Evolutionary conservation across 805 yeast species (phyloP).

Genomic region (Candida arabinofermentans): DNA sequence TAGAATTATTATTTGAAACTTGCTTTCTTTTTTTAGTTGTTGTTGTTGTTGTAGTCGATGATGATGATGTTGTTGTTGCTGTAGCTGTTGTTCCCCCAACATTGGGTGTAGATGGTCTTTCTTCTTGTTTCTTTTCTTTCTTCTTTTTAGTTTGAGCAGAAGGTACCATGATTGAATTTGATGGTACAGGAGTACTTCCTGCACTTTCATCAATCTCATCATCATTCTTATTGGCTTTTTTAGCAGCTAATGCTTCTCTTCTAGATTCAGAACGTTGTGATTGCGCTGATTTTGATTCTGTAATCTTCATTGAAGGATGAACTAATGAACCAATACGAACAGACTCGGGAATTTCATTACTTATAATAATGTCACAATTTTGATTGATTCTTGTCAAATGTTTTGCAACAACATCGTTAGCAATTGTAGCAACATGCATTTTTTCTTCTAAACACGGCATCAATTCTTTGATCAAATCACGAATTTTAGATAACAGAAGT

Average conservation of each 20-base stretch:
- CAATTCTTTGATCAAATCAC: slow-evolving; percentile 54
- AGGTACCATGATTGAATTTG: slow-evolving; percentile 6
- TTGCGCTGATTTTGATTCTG: slow-evolving; percentile 60
- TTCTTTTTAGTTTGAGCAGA: slow-evolving; percentile 8
- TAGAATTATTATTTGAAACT: not conserved
- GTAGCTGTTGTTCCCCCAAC: not conserved
- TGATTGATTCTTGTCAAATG: slow-evolving; percentile 72
- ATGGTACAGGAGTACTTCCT: slow-evolving; percentile 16
- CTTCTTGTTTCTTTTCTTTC: slow-evolving; percentile 13
- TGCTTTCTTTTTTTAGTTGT: not conserved
- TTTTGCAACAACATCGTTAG: slow-evolving; percentile 69
- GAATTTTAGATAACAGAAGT: slow-evolving; percentile 35
- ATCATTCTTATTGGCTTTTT: slow-evolving; percentile 48
- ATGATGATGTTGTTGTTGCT: not conserved
- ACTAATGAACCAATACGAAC: slow-evolving; percentile 74
- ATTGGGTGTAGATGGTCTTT: not conserved
- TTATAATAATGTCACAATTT: slow-evolving; percentile 70
- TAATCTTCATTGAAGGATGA: slow-evolving; percentile 85
- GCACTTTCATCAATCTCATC: slow-evolving; percentile 23
- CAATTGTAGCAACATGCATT: slow-evolving; percentile 94
- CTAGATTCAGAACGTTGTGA: slow-evolving; percentile 78
- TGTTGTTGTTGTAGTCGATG: not conserved
- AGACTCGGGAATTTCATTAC: slow-evolving; percentile 76
- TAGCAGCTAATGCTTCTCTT: slow-evolving; percentile 91
- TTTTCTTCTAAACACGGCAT: slow-evolving; percentile 94